phyloP scores from a whole-genome alignment of 2,329 filamentous ascomycete species.

The Pezizomycotina sp. region DNA sequence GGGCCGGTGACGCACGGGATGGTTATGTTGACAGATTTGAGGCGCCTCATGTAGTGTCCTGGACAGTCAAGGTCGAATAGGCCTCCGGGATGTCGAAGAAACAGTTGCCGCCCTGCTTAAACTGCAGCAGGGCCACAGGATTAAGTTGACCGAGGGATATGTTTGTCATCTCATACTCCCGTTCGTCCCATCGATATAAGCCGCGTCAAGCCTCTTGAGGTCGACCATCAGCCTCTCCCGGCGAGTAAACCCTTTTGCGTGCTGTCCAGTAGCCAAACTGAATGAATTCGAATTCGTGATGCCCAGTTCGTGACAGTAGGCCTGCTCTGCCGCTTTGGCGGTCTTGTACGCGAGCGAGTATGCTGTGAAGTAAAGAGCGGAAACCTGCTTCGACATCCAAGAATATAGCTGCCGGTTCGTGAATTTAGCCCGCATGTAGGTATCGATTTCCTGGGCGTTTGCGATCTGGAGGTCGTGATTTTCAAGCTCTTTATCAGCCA shows the following conservation, averaged over 20 bases:
- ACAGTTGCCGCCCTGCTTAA: conserved; percentile 2
- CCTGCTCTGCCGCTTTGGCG: conserved; percentile 7
- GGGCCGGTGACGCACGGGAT: conserved; percentile 5
- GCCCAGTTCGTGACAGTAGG: conserved; percentile 4
- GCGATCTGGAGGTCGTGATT: conserved; percentile 2
- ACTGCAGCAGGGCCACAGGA: conserved; percentile 1
- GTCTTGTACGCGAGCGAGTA: conserved; percentile 8
- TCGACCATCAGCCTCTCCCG: background rate
- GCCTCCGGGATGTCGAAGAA: conserved; percentile 1
- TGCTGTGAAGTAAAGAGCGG: conserved; percentile 1
- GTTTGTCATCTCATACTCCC: conserved; percentile 3
- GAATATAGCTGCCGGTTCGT: conserved; percentile 9
- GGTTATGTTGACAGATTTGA: conserved; percentile 1
- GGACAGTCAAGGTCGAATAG: conserved; percentile 5
- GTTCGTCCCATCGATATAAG: conserved; percentile 1
- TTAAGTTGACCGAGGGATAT: conserved; percentile 3
- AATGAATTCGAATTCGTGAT: conserved; percentile 1
- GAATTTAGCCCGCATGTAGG: conserved; percentile 5
- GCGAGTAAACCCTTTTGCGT: conserved; percentile 2
- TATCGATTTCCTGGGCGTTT: conserved; percentile 1
- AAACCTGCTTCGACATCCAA: conserved; percentile 4
- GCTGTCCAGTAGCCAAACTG: conserved; percentile 1
- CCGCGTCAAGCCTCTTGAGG: conserved; percentile 1
- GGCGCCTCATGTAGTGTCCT: conserved; percentile 4
- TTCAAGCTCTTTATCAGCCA: conserved; percentile 1